These are phyloP conservation scores for Phaffia rhodozyma DNA, from an alignment of 1,284 basidiomycete species.

Conservation along the genomic window DNA sequence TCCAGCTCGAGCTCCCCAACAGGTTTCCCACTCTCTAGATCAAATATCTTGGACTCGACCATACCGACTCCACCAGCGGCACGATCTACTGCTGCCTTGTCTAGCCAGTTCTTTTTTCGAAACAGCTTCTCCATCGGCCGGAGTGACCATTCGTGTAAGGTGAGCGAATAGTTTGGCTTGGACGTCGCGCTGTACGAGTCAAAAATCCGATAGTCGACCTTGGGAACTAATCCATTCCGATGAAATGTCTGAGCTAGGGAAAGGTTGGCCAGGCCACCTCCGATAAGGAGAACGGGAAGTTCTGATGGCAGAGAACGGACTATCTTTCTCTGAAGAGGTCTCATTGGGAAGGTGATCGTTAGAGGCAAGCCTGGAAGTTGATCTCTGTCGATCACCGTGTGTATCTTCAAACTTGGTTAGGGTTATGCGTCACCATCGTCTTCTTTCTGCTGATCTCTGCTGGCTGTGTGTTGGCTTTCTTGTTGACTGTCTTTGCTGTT, in stretches of 20 bases:
- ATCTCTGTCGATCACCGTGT: too few relatives aligned
- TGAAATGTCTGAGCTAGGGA: slow-evolving; percentile 11
- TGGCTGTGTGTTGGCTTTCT: too few relatives aligned
- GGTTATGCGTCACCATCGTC: background rate
- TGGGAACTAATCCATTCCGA: background rate
- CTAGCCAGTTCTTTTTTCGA: background rate
- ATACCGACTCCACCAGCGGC: slow-evolving; percentile 8
- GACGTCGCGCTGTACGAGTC: background rate
- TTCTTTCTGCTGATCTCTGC: background rate
- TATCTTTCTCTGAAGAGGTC: too few relatives aligned
- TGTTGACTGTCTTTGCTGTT: too few relatives aligned
- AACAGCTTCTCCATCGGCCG: background rate
- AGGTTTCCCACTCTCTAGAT: background rate
- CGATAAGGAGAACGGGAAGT: slow-evolving; percentile 14
- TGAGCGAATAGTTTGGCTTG: slow-evolving; percentile 9
- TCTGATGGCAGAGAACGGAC: slow-evolving; percentile 1
- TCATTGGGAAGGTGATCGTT: background rate
- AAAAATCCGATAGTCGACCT: slow-evolving; percentile 7
- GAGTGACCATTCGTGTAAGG: slow-evolving; percentile 4
- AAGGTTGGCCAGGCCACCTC: slow-evolving; percentile 11
- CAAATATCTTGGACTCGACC: background rate
- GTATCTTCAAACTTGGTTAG: background rate
- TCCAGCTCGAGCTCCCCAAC: background rate
- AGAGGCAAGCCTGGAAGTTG: background rate
- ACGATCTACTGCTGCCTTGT: slow-evolving; percentile 2